These are phyloP conservation scores for Phalaenopsis equestris DNA, from an alignment of 106 monocot genomes.

Conservation along the genomic window DNA sequence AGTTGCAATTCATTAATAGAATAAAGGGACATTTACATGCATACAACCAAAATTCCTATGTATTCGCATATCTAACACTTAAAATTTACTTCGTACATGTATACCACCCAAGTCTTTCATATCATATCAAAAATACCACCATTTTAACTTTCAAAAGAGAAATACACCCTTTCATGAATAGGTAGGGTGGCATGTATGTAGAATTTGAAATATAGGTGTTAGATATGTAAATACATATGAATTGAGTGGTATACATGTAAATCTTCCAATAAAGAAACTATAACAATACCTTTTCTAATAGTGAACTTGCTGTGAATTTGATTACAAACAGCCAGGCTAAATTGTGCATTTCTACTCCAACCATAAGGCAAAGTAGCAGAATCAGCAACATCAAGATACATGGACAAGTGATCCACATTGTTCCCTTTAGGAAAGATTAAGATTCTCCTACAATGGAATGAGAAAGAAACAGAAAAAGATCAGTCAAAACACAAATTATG, in stretches of 20 bases:
- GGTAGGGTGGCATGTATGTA: no score
- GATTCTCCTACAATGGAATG: conserved; percentile 41
- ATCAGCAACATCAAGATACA: conserved; percentile 95
- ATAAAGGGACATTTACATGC: no score
- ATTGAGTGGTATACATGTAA: no score
- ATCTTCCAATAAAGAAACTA: neutral
- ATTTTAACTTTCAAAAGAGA: no score
- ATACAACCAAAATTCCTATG: no score
- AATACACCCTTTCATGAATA: no score
- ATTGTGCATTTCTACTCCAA: conserved; percentile 87
- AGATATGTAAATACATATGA: no score
- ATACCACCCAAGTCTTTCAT: no score
- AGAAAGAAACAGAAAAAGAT: neutral
- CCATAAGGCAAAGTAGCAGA: conserved; percentile 67
- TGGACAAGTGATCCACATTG: conserved; percentile 82
- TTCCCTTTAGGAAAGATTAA: conserved; percentile 91
- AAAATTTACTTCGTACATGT: no score
- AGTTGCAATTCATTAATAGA: neutral
- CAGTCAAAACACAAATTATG: neutral
- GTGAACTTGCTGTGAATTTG: conserved; percentile 68
- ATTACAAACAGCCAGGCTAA: conserved; percentile 66
- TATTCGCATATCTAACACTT: no score
- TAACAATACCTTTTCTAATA: conserved; percentile 49
- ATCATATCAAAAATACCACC: no score
- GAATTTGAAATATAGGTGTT: no score